phyloP scores from a whole-genome alignment of 2,329 filamentous ascomycete genomes.

The Fusarium sp. region DNA sequence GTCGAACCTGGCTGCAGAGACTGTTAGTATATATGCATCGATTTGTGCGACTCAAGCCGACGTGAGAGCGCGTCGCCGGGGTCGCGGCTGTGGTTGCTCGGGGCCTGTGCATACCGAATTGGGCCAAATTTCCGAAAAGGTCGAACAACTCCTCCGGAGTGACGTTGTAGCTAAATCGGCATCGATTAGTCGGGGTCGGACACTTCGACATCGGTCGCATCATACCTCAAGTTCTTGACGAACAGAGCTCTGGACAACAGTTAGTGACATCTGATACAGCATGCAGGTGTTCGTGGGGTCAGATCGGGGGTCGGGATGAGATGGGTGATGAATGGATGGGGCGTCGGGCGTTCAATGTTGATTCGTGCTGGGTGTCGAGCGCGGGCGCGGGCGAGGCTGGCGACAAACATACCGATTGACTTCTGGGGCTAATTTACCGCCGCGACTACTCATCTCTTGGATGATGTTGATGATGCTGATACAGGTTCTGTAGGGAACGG shows the following conservation, averaged over 20 bases:
- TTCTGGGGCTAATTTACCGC: slow-evolving; percentile 98
- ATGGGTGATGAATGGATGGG: slow-evolving; percentile 10
- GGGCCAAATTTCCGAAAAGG: slow-evolving; percentile 96
- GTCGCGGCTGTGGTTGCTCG: slow-evolving; percentile 15
- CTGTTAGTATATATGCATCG: slow-evolving; percentile 34
- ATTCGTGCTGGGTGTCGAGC: slow-evolving; percentile 21
- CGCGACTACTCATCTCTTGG: slow-evolving; percentile 96
- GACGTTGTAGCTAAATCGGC: slow-evolving; percentile 91
- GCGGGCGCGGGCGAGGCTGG: slow-evolving; percentile 4
- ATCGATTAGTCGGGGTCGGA: slow-evolving; percentile 60
- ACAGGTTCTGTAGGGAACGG: slow-evolving; percentile 47
- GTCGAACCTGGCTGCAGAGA: slow-evolving; percentile 86
- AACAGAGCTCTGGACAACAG: slow-evolving; percentile 85
- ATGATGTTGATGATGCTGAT: slow-evolving; percentile 51
- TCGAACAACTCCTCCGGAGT: slow-evolving; percentile 98
- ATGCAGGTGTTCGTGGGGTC: slow-evolving; percentile 1
- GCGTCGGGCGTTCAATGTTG: slow-evolving; percentile 25
- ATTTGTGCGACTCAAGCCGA: slow-evolving; percentile 11
- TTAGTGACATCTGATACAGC: slow-evolving; percentile 46
- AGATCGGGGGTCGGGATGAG: slow-evolving; percentile 13
- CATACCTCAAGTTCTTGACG: slow-evolving; percentile 98
- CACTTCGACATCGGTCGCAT: slow-evolving; percentile 36
- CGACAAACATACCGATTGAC: slow-evolving; percentile 82
- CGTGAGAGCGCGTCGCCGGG: slow-evolving; percentile 12
- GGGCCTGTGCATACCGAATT: slow-evolving; percentile 77